Conservation (phyloP, 495 filamentous ascomycete species). For the Aspergillus leporis region DNA sequence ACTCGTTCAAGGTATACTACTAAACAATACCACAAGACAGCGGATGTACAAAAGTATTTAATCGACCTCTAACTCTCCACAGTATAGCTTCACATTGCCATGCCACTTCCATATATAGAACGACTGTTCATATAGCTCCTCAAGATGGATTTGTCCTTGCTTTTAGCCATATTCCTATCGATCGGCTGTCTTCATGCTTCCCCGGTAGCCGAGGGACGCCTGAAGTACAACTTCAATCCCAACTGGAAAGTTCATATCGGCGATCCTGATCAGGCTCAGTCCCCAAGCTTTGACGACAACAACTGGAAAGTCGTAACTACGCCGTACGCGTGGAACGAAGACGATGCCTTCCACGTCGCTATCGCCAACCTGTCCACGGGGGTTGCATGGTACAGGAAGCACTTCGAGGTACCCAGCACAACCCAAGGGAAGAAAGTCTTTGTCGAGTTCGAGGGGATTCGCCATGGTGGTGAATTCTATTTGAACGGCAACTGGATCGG, state of each 20-base stretch:
- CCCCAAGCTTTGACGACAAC: constrained; percentile 1
- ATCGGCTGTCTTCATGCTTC: not conserved
- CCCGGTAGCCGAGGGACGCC: not conserved
- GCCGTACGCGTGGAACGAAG: constrained; percentile 11
- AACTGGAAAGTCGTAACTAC: constrained; percentile 12
- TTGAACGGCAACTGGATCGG: constrained; percentile 14
- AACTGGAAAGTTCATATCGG: not conserved
- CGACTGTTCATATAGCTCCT: no score
- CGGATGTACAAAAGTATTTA: no score
- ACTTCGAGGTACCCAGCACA: constrained; percentile 3
- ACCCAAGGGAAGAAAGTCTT: constrained; percentile 10
- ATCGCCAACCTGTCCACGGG: constrained; percentile 11
- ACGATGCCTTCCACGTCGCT: constrained; percentile 11
- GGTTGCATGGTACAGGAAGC: constrained; percentile 12
- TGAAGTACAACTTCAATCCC: constrained; percentile 6
- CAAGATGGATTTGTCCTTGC: not conserved
- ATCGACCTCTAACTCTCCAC: no score
- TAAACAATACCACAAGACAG: no score
- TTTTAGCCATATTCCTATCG: not conserved
- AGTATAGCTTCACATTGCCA: no score
- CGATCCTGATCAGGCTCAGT: not conserved
- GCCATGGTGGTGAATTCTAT: constrained; percentile 9
- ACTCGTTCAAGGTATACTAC: no score
- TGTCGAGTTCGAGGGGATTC: constrained; percentile 12
- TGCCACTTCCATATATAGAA: no score